Evolutionary conservation across 2,329 filamentous ascomycete genomes (phyloP).

Genomic region (Trichoderma arundinaceum): DNA sequence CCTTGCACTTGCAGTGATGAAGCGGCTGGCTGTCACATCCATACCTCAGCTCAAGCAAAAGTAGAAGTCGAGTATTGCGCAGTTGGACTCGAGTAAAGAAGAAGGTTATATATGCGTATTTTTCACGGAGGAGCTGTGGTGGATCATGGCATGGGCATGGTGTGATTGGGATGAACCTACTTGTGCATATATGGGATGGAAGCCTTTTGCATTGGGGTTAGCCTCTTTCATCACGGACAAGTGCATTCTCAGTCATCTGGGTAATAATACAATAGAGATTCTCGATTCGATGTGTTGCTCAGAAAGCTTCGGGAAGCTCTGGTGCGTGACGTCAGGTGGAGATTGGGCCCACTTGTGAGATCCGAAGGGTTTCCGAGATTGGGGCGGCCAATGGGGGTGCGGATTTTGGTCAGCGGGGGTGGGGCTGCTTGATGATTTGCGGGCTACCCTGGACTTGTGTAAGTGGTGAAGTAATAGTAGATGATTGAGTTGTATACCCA

Average conservation of each 20-base stretch:
- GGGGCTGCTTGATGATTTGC: background rate
- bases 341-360: background rate
- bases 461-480: background rate
- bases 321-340: conserved; percentile 21
- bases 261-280: background rate
- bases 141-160: no score
- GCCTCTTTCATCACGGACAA: no score
- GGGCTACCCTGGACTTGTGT: background rate
- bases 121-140: no score
- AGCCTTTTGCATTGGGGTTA: no score
- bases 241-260: no score
- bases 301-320: background rate
- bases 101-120: no score
- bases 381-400: conserved; percentile 1
- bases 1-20: background rate
- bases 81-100: no score
- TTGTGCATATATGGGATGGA: no score
- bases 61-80: no score
- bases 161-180: no score
- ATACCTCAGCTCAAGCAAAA: conserved; percentile 5
- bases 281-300: background rate
- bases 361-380: conserved; percentile 21
- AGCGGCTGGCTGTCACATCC: conserved; percentile 4
- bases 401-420: conserved; percentile 18
- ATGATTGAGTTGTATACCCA: background rate